Conservation (phyloP, 2,329 filamentous ascomycete species). For the Taxawa tesnikishii region DNA sequence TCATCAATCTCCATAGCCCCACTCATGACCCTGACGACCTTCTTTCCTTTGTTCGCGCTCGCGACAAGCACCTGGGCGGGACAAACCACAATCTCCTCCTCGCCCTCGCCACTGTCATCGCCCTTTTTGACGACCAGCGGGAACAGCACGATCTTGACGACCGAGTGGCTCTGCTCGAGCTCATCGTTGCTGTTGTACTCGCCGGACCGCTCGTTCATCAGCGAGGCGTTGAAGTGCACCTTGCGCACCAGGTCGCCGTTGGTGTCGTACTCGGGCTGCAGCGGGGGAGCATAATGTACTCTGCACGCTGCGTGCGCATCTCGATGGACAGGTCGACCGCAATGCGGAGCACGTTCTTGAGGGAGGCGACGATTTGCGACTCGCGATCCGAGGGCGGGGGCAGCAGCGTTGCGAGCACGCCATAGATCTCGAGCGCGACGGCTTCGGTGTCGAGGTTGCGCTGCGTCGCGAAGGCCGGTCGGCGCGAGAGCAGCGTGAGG, state of each 20-base stretch:
- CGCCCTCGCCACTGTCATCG: constrained; percentile 72
- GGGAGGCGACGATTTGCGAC: constrained; percentile 66
- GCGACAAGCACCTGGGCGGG: constrained; percentile 87
- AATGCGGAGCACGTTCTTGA: constrained; percentile 76
- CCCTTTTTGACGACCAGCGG: constrained; percentile 94
- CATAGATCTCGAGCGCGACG: constrained; percentile 83
- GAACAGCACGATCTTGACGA: constrained; percentile 88
- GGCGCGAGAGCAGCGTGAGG: constrained; percentile 72
- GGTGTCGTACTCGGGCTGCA: constrained; percentile 88
- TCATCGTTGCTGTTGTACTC: constrained; percentile 62
- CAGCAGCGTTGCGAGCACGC: constrained; percentile 70
- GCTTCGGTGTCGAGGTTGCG: constrained; percentile 85
- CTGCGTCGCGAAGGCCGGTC: constrained; percentile 68
- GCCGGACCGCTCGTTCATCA: constrained; percentile 88
- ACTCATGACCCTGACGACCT: constrained; percentile 36
- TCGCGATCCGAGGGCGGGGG: constrained; percentile 76
- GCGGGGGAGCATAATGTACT: constrained; percentile 98
- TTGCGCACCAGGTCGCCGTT: constrained; percentile 82
- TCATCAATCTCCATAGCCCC: constrained; percentile 36
- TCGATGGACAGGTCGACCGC: constrained; percentile 87
- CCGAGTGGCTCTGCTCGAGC: constrained; percentile 60
- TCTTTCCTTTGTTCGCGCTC: constrained; percentile 28
- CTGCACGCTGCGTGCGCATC: constrained; percentile 92
- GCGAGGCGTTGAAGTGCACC: constrained; percentile 78
- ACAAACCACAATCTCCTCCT: constrained; percentile 90